Conservation (phyloP, 1,139 yeast species). For the Blastobotrys elegans region DNA sequence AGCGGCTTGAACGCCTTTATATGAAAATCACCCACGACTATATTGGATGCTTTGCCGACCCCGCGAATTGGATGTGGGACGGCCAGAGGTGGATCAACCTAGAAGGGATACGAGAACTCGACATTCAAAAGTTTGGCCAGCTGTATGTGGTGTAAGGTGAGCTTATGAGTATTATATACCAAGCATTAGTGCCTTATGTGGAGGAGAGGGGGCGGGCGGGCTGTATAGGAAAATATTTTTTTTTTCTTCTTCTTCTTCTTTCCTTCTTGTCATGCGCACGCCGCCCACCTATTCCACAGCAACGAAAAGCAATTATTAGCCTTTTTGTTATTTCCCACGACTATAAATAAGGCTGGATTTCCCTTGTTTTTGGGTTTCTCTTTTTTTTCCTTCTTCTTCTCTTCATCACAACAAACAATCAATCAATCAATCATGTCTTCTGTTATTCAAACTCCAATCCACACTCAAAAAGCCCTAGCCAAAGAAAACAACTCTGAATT, state of each 20-base stretch:
- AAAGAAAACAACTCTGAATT: slow-evolving; percentile 4
- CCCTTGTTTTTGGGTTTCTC: neutral
- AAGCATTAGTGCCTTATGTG: too few species aligned
- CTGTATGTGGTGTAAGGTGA: neutral
- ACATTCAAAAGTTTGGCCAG: neutral
- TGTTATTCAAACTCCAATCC: slow-evolving; percentile 7
- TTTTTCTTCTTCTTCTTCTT: neutral
- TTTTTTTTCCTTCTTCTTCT: neutral
- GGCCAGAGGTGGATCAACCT: neutral
- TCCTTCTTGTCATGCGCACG: too few species aligned
- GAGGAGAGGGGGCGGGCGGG: too few species aligned
- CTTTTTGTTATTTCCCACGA: neutral
- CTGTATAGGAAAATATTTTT: neutral
- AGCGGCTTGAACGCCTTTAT: neutral
- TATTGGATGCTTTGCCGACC: neutral
- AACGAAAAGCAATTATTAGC: neutral
- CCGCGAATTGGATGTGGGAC: neutral
- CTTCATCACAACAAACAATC: neutral
- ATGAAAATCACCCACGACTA: neutral
- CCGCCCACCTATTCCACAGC: too few species aligned
- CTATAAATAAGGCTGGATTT: slow-evolving; percentile 7
- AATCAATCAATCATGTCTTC: slow-evolving; percentile 7
- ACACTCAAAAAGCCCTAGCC: slow-evolving; percentile 7
- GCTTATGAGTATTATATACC: neutral
- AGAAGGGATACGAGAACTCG: slow-evolving; percentile 5